These are phyloP conservation scores for Gossypium schwendimanii DNA, from an alignment of 441 rosid genomes.

Conservation along the genomic window DNA sequence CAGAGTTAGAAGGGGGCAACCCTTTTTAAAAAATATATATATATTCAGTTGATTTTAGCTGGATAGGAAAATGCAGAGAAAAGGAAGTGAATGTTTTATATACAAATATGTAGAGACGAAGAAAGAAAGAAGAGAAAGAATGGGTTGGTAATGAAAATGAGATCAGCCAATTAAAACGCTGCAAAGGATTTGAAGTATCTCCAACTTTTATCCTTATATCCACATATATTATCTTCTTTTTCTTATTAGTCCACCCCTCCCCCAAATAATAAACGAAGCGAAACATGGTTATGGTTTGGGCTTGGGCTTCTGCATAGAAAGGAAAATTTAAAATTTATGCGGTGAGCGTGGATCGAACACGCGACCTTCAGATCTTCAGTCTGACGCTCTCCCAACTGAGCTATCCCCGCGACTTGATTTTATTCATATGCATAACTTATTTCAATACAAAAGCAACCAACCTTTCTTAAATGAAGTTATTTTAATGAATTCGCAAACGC, in stretches of 20 bases:
- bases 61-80: constrained; percentile 12
- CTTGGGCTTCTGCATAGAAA: background rate
- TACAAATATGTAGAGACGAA: background rate
- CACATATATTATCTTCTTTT: constrained; percentile 30
- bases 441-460: too few relatives aligned
- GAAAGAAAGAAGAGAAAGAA: constrained; percentile 21
- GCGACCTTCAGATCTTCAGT: constrained; percentile 79
- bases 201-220: constrained; percentile 54
- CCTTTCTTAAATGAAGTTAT: too few relatives aligned
- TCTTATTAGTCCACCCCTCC: background rate
- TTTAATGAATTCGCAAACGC: too few relatives aligned
- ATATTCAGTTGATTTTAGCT: constrained; percentile 14
- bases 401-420: constrained; percentile 40
- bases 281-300: too few relatives aligned
- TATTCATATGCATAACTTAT: too few relatives aligned
- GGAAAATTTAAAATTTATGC: constrained; percentile 13
- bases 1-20: background rate
- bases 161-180: constrained; percentile 55
- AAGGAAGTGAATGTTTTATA: constrained; percentile 2
- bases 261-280: too few relatives aligned
- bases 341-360: constrained; percentile 86
- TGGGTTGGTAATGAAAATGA: constrained; percentile 32
- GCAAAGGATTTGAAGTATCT: constrained; percentile 57
- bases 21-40: background rate
- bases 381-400: constrained; percentile 96